Conservation (phyloP, 2,329 filamentous ascomycete genomes). For the Passalora sequoiae region DNA sequence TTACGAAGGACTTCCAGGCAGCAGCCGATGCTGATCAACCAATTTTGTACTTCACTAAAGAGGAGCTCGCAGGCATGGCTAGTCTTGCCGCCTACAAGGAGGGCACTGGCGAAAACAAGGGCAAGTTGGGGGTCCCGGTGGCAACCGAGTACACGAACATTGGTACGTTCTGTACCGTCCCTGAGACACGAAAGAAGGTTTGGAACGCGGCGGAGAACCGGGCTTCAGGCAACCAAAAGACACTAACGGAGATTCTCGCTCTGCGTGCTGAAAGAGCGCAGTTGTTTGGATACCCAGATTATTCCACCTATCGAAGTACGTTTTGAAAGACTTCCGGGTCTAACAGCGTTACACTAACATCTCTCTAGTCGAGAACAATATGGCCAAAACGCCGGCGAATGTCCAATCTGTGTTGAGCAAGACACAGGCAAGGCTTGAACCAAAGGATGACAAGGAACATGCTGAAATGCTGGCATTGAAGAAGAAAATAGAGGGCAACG, state of each 20-base stretch:
- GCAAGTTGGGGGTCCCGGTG: conserved; percentile 61
- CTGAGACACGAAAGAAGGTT: conserved; percentile 61
- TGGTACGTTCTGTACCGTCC: conserved; percentile 65
- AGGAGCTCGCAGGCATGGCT: conserved; percentile 66
- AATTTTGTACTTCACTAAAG: conserved; percentile 66
- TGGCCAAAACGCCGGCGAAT: conserved; percentile 63
- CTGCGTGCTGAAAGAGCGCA: conserved; percentile 73
- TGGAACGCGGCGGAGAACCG: conserved; percentile 72
- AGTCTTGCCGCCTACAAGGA: conserved; percentile 61
- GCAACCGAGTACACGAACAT: conserved; percentile 62
- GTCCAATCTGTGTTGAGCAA: not conserved
- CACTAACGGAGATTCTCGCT: conserved; percentile 66
- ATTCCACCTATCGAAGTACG: too few species aligned
- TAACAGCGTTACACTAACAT: too few species aligned
- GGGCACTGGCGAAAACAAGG: conserved; percentile 64
- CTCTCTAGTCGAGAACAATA: conserved; percentile 77
- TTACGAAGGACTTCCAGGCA: conserved; percentile 67
- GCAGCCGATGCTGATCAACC: conserved; percentile 73
- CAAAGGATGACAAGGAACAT: too few species aligned
- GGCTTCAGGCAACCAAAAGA: conserved; percentile 62
- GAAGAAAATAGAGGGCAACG: too few species aligned
- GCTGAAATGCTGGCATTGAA: too few species aligned
- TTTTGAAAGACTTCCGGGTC: too few species aligned
- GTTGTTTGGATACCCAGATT: conserved; percentile 67
- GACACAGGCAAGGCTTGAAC: not conserved